These are phyloP conservation scores for Fulvia fulva DNA, from an alignment of 2,329 filamentous ascomycete genomes.

Conservation along the genomic window DNA sequence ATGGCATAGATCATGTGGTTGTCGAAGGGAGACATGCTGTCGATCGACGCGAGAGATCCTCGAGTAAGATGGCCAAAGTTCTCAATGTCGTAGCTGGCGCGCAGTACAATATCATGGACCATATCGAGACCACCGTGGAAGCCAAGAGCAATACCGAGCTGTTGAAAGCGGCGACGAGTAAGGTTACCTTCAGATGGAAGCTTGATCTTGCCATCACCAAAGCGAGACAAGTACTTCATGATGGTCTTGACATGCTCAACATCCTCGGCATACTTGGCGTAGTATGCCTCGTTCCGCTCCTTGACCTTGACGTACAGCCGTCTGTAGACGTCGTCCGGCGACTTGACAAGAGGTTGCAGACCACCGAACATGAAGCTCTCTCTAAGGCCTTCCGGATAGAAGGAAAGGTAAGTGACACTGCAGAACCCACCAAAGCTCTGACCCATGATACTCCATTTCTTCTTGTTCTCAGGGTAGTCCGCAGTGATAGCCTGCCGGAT, in stretches of 20 bases:
- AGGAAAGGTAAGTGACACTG: slow-evolving; percentile 75
- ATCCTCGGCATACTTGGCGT: slow-evolving; percentile 81
- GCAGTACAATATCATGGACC: slow-evolving; percentile 70
- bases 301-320: slow-evolving; percentile 65
- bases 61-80: slow-evolving; percentile 72
- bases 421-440: slow-evolving; percentile 94
- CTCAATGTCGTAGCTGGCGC: slow-evolving; percentile 67
- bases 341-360: slow-evolving; percentile 68
- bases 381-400: slow-evolving; percentile 65
- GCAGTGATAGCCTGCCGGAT: slow-evolving; percentile 70
- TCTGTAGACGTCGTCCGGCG: slow-evolving; percentile 70
- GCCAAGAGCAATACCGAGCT: slow-evolving; percentile 74
- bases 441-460: slow-evolving; percentile 81
- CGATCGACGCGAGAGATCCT: slow-evolving; percentile 65
- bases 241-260: slow-evolving; percentile 63
- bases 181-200: slow-evolving; percentile 70
- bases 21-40: slow-evolving; percentile 67
- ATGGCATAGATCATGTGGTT: slow-evolving; percentile 77
- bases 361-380: slow-evolving; percentile 84
- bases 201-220: slow-evolving; percentile 54
- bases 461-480: slow-evolving; percentile 64
- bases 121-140: slow-evolving; percentile 70
- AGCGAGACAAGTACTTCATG: slow-evolving; percentile 57
- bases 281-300: slow-evolving; percentile 73
- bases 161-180: slow-evolving; percentile 70